Conservation (phyloP, 2,329 filamentous ascomycete species). For the Penicillium frequentans region DNA sequence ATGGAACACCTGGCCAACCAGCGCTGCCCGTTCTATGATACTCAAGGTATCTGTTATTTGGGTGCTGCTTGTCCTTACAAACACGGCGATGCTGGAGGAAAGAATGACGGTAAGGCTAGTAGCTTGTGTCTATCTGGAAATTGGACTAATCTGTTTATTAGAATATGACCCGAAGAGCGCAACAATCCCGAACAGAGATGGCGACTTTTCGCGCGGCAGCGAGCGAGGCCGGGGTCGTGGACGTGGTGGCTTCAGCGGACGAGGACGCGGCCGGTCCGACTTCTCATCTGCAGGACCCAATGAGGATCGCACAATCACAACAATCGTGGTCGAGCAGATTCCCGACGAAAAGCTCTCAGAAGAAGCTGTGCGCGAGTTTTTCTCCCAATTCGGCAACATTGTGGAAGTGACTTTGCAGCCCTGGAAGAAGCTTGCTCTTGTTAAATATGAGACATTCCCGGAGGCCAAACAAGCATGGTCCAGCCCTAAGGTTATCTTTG, state of each 20-base stretch:
- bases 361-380: slow-evolving; percentile 55
- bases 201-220: slow-evolving; percentile 27
- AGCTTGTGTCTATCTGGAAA: background rate
- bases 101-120: slow-evolving; percentile 35
- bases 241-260: slow-evolving; percentile 40
- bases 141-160: slow-evolving; percentile 16
- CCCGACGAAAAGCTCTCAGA: slow-evolving; percentile 59
- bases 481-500: slow-evolving; percentile 63
- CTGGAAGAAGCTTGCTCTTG: slow-evolving; percentile 54
- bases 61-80: slow-evolving; percentile 59
- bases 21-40: slow-evolving; percentile 59
- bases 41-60: slow-evolving; percentile 57
- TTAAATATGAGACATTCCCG: slow-evolving; percentile 55
- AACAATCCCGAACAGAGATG: slow-evolving; percentile 36
- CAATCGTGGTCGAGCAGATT: slow-evolving; percentile 62
- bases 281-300: slow-evolving; percentile 56
- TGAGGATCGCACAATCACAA: slow-evolving; percentile 54
- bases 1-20: slow-evolving; percentile 34
- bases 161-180: slow-evolving; percentile 59
- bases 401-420: slow-evolving; percentile 55
- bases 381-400: slow-evolving; percentile 59
- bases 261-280: slow-evolving; percentile 48
- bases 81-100: slow-evolving; percentile 50
- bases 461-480: slow-evolving; percentile 57
- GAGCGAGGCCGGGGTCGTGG: slow-evolving; percentile 46